These are phyloP conservation scores for Gremmenia infestans DNA, from an alignment of 2,329 filamentous ascomycete genomes.

Conservation along the genomic window DNA sequence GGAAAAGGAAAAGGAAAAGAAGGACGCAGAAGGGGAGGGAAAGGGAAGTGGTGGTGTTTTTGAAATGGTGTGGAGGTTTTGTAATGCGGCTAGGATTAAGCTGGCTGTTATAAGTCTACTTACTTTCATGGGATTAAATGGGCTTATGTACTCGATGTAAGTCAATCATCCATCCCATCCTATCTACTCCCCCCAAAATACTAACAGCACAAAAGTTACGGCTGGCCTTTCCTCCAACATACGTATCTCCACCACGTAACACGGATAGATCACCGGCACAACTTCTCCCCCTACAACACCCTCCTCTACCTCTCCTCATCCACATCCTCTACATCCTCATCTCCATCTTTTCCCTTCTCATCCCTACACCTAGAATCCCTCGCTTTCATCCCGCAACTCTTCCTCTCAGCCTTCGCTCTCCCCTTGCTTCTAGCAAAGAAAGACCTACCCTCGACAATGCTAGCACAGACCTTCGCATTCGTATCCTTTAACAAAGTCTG, in stretches of 20 bases:
- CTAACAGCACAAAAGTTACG: conserved; percentile 53
- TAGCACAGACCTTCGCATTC: conserved; percentile 95
- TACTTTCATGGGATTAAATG: conserved; percentile 71
- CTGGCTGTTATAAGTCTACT: conserved; percentile 61
- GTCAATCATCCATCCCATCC: conserved; percentile 28
- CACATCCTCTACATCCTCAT: conserved; percentile 20
- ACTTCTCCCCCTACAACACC: conserved; percentile 95
- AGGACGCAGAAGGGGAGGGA: not conserved
- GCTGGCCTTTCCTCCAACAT: conserved; percentile 74
- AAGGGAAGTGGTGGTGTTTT: conserved; percentile 21
- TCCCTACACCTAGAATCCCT: conserved; percentile 62
- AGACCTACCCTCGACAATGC: conserved; percentile 76
- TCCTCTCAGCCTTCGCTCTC: conserved; percentile 72
- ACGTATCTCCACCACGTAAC: conserved; percentile 92
- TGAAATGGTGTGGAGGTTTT: conserved; percentile 37
- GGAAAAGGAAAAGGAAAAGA: not conserved
- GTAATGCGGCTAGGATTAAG: conserved; percentile 49
- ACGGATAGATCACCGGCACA: conserved; percentile 93
- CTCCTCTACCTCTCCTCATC: conserved; percentile 83
- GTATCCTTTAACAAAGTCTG: conserved; percentile 99
- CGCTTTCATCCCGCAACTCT: conserved; percentile 83
- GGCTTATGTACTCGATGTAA: conserved; percentile 71
- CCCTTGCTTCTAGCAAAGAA: conserved; percentile 73
- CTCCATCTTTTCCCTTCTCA: conserved; percentile 30
- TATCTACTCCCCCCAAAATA: not conserved